These are phyloP conservation scores for Calonectria ilicicola DNA, from an alignment of 2,329 filamentous ascomycete species.

Conservation along the genomic window DNA sequence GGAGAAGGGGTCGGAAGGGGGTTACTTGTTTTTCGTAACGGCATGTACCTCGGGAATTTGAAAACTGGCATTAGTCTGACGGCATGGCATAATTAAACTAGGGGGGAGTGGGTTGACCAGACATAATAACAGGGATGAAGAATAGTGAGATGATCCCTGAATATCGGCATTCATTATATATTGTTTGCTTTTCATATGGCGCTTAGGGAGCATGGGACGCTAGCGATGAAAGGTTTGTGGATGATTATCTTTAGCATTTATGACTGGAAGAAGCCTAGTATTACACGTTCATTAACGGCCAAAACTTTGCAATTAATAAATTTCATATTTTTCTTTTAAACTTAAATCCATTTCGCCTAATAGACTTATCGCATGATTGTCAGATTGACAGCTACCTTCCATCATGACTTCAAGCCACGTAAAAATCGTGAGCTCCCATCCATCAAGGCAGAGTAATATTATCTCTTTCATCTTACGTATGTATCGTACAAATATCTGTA, in stretches of 20 bases:
- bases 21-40: background rate
- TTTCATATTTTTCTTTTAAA: background rate
- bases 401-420: background rate
- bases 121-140: background rate
- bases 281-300: background rate
- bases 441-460: background rate
- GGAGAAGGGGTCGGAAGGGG: background rate
- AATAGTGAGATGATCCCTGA: background rate
- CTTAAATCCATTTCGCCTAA: background rate
- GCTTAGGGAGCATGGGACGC: background rate
- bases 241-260: background rate
- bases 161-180: background rate
- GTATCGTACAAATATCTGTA: constrained; percentile 15
- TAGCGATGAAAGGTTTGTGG: background rate
- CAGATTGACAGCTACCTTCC: background rate
- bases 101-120: background rate
- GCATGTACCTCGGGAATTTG: background rate
- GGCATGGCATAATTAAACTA: background rate
- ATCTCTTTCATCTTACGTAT: background rate
- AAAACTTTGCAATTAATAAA: background rate
- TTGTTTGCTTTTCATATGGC: background rate
- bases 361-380: background rate
- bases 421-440: background rate
- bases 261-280: background rate
- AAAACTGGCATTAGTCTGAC: no score